These are phyloP conservation scores for Mortierella sp. DNA, from an alignment of 371 early-diverging fungal genomes.

Conservation along the genomic window DNA sequence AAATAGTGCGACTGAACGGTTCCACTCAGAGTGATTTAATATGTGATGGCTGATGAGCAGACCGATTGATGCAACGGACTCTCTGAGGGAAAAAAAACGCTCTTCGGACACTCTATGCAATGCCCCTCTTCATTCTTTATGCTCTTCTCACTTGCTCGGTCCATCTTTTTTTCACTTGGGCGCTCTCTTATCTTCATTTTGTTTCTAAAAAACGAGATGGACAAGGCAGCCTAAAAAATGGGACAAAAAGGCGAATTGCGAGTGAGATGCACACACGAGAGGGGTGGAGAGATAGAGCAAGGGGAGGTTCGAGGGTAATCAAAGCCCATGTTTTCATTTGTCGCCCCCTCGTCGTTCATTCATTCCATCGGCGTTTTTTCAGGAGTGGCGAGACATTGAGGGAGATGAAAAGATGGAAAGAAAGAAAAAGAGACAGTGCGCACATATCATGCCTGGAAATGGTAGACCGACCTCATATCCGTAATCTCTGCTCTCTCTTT, in stretches of 20 bases:
- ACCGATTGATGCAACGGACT: not conserved
- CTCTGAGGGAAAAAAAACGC: not conserved
- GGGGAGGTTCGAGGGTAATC: not conserved
- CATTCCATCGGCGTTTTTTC: conserved; percentile 2
- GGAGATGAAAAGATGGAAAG: not conserved
- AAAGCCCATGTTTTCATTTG: conserved; percentile 10
- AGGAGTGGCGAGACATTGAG: not conserved
- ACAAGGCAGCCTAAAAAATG: not conserved
- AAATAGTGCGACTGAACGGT: not conserved
- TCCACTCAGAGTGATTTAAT: not conserved
- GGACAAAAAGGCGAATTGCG: conserved; percentile 4
- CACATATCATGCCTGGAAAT: conserved; percentile 2
- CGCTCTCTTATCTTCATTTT: not conserved
- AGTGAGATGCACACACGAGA: not conserved
- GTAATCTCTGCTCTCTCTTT: not conserved
- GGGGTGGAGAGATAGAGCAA: not conserved
- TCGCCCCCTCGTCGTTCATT: not conserved
- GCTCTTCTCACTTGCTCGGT: not conserved
- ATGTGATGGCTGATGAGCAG: not conserved
- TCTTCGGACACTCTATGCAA: not conserved
- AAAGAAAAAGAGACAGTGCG: conserved; percentile 10
- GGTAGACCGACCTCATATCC: conserved; percentile 3
- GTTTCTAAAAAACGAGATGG: not conserved
- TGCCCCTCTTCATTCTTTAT: not conserved
- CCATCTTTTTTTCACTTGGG: not conserved